Base-by-base conservation (phyloP, 441 rosid genomes). In the Adansonia gregorii region DNA sequence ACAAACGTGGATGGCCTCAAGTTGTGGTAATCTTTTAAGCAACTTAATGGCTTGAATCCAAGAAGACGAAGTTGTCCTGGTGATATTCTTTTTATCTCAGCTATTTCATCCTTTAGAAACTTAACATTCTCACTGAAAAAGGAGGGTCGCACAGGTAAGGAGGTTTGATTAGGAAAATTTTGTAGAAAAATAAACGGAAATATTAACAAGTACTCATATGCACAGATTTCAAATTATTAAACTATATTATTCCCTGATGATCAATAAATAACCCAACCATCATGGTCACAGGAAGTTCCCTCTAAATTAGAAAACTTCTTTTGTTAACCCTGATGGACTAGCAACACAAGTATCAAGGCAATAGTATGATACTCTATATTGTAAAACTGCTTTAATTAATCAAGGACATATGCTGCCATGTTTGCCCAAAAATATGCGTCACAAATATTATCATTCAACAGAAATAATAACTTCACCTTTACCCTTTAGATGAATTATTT, bases 11-110 rank as follows among this genome's bases (percentile, higher is more conserved):
- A 89, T 46, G 98, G 99, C 88, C 87, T 91, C 89, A 94, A 72
- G 87, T 96, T 94, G 93, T 96, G 90, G 84, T 91, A 96, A 74
- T 90, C 97, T 87, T 91, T 94, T 81, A 96, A 90, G 87, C 90
- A 96, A 81, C 85, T 87, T 83, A 96, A 84, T 67, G 98, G 94
- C 90, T 96, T 93, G 90, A 96, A 96, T 72, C 99, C 99, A 77
- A 93, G 90, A 80, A 96, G 92, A 79, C 83, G 89, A 74, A 94
- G 91, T 61, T 87, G 87, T 79, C 90, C 93, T 0, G 87, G 79
- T 63, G 97, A 83, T 72, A 94, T 85, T 85, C 89, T 89, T 87
- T 94, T 96, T 69, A 96, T 80, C 75, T 94, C 89, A 3, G 95
- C 86, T 43, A 94, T 79, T 86, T 96, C 98, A 76, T 81, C 91